These are phyloP conservation scores for Helianthus tuberosus DNA, from an alignment of 129 eudicot species.

Conservation along the genomic window DNA sequence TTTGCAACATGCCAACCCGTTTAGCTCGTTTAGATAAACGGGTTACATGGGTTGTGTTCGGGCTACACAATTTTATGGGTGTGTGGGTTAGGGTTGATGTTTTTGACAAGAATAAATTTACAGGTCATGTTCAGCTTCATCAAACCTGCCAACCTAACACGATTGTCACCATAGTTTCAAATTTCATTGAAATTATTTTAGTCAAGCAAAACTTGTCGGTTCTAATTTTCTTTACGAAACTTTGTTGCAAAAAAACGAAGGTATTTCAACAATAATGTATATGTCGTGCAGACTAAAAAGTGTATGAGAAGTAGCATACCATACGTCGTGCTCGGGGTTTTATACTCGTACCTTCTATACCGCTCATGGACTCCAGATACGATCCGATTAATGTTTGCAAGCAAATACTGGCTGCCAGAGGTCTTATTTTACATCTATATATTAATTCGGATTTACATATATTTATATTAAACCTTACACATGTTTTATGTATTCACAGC, in stretches of 20 bases:
- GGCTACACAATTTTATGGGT: background rate
- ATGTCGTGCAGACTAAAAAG: conserved; percentile 73
- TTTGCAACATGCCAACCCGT: background rate
- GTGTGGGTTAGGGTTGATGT: too few species aligned
- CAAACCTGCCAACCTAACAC: background rate
- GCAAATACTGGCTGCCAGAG: conserved; percentile 95
- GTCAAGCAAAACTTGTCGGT: background rate
- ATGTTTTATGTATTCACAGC: conserved; percentile 41
- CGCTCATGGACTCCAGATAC: conserved; percentile 99
- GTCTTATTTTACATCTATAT: conserved; percentile 33
- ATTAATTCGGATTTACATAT: background rate
- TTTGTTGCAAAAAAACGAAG: background rate
- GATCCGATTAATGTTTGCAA: conserved; percentile 72
- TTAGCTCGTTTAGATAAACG: background rate
- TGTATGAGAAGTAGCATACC: conserved; percentile 73
- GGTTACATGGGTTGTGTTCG: background rate
- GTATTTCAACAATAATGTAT: background rate
- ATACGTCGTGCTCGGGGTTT: conserved; percentile 65
- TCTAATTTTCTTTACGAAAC: background rate
- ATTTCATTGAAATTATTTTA: background rate
- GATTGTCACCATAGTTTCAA: background rate
- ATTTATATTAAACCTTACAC: conserved; percentile 6
- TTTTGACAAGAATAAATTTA: background rate
- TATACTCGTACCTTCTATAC: conserved; percentile 76
- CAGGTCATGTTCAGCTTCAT: background rate